Percentiles rank a stretch among this genome's conserved stretches.
Evolutionary conservation across 345 rosid species (phyloP).

Genomic region (Heritiera fomes): DNA sequence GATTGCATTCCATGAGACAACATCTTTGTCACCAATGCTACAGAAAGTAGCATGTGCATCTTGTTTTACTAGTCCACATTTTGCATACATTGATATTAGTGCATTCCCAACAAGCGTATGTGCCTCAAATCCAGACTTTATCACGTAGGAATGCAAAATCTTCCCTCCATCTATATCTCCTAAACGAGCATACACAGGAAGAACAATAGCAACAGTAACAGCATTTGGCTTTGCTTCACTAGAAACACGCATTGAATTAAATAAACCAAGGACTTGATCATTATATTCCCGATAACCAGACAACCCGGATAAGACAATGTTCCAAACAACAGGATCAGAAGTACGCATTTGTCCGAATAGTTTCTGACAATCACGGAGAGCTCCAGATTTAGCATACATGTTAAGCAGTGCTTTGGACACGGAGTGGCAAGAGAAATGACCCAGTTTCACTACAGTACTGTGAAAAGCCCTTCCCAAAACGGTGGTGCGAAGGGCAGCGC

Average conservation of each 20-base stretch:
- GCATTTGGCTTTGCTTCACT: conserved; percentile 53
- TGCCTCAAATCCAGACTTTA: conserved; percentile 61
- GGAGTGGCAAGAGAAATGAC: conserved; percentile 48
- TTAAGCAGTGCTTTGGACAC: conserved; percentile 76
- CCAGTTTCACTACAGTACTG: conserved; percentile 43
- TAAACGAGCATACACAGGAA: conserved; percentile 70
- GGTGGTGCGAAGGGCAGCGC: conserved; percentile 47
- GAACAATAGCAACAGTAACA: conserved; percentile 61
- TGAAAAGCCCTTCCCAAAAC: conserved; percentile 59
- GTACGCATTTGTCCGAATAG: conserved; percentile 54
- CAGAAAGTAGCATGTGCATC: conserved; percentile 62
- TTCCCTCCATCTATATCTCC: conserved; percentile 53
- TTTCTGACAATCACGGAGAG: conserved; percentile 50
- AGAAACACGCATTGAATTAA: conserved; percentile 44
- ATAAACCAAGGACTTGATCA: conserved; percentile 50
- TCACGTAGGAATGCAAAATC: conserved; percentile 48
- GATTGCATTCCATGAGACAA: conserved; percentile 85
- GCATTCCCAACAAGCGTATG: conserved; percentile 77
- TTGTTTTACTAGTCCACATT: conserved; percentile 48
- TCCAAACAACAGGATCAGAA: conserved; percentile 73
- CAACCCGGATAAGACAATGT: conserved; percentile 71
- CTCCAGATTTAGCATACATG: conserved; percentile 73
- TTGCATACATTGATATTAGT: conserved; percentile 76
- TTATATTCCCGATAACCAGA: conserved; percentile 46
- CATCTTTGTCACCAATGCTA: conserved; percentile 63